These are phyloP conservation scores for Epichloe aotearoae DNA, from an alignment of 2,329 filamentous ascomycete genomes.

Conservation along the genomic window DNA sequence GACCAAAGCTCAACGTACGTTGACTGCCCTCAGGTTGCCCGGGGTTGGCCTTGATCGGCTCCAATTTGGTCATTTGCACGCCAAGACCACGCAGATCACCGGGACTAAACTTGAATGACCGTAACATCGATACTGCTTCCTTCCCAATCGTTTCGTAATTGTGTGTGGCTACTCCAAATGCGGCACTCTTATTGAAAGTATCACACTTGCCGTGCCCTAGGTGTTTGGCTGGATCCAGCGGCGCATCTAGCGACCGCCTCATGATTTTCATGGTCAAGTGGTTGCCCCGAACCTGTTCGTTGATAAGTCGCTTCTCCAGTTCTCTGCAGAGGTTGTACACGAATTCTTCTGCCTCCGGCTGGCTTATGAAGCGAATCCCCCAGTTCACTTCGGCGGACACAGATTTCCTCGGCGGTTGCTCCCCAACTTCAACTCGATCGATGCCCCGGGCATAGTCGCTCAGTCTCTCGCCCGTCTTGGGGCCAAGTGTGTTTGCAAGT, in stretches of 20 bases:
- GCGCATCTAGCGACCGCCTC: constrained; percentile 73
- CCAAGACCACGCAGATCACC: constrained; percentile 89
- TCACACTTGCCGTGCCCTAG: constrained; percentile 93
- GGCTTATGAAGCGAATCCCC: constrained; percentile 89
- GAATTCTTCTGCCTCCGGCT: constrained; percentile 90
- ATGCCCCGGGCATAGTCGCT: constrained; percentile 86
- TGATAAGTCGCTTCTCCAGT: constrained; percentile 63
- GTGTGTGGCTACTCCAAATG: constrained; percentile 77
- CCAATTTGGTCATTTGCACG: constrained; percentile 85
- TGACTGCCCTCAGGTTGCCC: constrained; percentile 56
- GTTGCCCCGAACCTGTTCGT: constrained; percentile 74
- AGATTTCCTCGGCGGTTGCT: constrained; percentile 76
- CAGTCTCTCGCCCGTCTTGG: constrained; percentile 83
- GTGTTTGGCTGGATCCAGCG: constrained; percentile 83
- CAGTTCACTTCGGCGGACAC: constrained; percentile 96
- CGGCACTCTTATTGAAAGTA: constrained; percentile 75
- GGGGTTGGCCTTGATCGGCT: constrained; percentile 52
- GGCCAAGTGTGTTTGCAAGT: constrained; percentile 60
- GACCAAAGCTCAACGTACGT: constrained; percentile 60
- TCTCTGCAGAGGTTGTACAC: constrained; percentile 74
- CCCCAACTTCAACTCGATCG: constrained; percentile 73
- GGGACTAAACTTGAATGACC: constrained; percentile 70
- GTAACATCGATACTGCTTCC: constrained; percentile 74
- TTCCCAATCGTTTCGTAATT: constrained; percentile 56
- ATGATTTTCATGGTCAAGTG: constrained; percentile 93